Evolutionary conservation across 2,329 filamentous ascomycete species (phyloP), one percentile per base, ranked within the genome.

Genomic region (Leptographium procerum): DNA sequence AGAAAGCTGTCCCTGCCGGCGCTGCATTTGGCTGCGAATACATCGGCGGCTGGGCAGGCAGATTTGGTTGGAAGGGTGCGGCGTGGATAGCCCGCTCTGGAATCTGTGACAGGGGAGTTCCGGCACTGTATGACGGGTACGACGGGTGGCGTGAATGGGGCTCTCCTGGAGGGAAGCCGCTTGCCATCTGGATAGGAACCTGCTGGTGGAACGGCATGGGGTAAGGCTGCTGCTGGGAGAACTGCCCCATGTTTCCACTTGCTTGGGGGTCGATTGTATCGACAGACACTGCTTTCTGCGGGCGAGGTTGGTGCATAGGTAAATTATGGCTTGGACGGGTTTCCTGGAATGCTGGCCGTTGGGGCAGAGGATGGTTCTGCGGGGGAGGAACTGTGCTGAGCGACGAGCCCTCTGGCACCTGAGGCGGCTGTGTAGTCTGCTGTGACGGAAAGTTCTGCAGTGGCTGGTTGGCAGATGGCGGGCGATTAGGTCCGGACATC

Each of bases 81-180:
- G 91, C 92, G 66, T 96, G 91, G 55, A 96, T 91, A 10, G 91
- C 89, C 58, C 91, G 85, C 71, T 96, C 92, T 2, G 91, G 91
- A 61, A 96, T 96, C 66, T 95, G 91, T 26, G 91, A 92, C 36
- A 96, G 76, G 0, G 91, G 91, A 1, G 91, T 95, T 24, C 87
- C 87, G 5, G 82, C 84, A 2, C 87, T 86, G 57, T 90, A 87
- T 58, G 82, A 84, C 33, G 84, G 76, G 67, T 88, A 88, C 1
- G 87, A 88, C 2, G 81, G 75, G 64, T 88, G 83, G 29, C 86
- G 84, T 24, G 77, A 75, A 67, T 91, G 88, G 28, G 80, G 71
- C 59, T 88, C 74, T 47, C 28, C 31, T 1, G 84, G 77, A 7
- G 75, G 43, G 29, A 55, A 60, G 22, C 61, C 72, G 60, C 81